Base-by-base conservation (phyloP, 352 stramenopile genomes). In the Pythium biforme region DNA sequence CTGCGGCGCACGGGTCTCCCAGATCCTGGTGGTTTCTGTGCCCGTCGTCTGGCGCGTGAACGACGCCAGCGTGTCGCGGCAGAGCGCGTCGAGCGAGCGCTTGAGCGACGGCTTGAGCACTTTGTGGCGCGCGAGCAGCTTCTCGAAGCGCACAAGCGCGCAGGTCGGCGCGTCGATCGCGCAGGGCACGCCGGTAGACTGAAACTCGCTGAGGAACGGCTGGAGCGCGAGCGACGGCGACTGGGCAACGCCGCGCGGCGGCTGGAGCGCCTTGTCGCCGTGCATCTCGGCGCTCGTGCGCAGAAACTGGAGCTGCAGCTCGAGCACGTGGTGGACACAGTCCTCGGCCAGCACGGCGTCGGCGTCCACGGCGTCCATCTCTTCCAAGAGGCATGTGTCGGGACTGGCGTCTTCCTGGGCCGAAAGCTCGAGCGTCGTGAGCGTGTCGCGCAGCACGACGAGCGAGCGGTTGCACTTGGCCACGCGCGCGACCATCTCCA, bases 401-500 rank as follows among this genome's bases (percentile, higher is more conserved):
- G 50, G 60, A 0, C 76, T 62, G 15, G 74, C 56, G 41, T 45
- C 14, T 4, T 43, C 37, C 14, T 77, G 64, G 49, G 66, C 55
- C 45, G 63, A 61, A 53, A 77, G 63, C 55, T 86, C 48, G 14
- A 83, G 55, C 68, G 69, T 40, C 68, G 69, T 62, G 39, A 69
- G 69, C 59, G 71, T 70, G 53, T 83, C 73, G 52, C 73, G 67
- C 8, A 83, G 53, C 40, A 83, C 64, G 27, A 66, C 74, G n/a
- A 91, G 64, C 50, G 80, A 89, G 0, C 82, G 82, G 59, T 84
- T 83, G 59, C 72, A 62, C 34, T 75, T 78, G 33, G 82, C 80
- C 22, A 88, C 75, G 27, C 86, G 76, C n/a, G 82, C 82, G 29
- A 88, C 75, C 2, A 91, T 68, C 55, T 89, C 78, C 76, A 91